Evolutionary conservation across 1,284 basidiomycete species (phyloP).

Genomic region (Agroathelia rolfsii): DNA sequence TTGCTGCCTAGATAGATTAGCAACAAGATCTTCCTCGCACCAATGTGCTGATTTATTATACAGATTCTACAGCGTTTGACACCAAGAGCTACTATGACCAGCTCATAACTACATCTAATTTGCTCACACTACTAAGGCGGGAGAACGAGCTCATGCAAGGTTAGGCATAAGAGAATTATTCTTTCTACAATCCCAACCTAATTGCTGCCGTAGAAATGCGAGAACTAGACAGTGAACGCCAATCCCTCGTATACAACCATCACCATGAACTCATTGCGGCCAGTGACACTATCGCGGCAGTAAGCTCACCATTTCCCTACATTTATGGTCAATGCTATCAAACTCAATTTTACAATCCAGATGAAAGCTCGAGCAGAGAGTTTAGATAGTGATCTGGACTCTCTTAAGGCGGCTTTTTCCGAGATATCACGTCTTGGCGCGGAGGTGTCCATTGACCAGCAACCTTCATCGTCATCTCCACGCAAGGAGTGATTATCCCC

Average conservation of each 20-base stretch:
- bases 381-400: constrained; percentile 73
- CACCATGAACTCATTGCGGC: constrained; percentile 91
- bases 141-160: constrained; percentile 73
- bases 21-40: constrained; percentile 1
- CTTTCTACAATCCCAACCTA: not conserved
- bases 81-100: constrained; percentile 77
- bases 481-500: too few relatives aligned
- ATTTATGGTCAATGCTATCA: constrained; percentile 2
- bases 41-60: constrained; percentile 5
- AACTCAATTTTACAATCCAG: constrained; percentile 25
- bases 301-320: constrained; percentile 27
- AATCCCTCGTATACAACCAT: constrained; percentile 89
- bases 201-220: constrained; percentile 55
- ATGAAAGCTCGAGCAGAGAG: constrained; percentile 80
- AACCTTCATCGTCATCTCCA: constrained; percentile 4
- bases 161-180: constrained; percentile 16
- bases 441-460: constrained; percentile 47
- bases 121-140: constrained; percentile 60
- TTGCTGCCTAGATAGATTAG: constrained; percentile 11
- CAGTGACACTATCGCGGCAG: constrained; percentile 81
- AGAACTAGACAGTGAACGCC: constrained; percentile 79
- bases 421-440: constrained; percentile 73
- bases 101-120: constrained; percentile 67
- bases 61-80: constrained; percentile 76
- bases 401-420: constrained; percentile 69